Conservation (phyloP, 2,329 filamentous ascomycete species). For the Alternaria sp. region DNA sequence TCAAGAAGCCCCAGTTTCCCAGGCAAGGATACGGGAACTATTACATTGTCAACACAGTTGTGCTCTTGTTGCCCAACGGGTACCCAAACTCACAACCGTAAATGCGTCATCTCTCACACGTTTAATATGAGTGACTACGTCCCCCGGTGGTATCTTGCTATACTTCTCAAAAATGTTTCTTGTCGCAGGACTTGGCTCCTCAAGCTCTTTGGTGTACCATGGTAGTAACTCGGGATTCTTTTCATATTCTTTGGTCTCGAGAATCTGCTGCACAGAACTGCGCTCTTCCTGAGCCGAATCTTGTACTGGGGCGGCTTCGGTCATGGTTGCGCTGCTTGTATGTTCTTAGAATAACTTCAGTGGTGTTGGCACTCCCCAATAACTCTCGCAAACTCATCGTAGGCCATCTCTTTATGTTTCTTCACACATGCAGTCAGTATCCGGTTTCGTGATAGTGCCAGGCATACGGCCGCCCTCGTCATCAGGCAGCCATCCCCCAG, state of each 20-base stretch:
- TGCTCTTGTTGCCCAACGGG: neutral
- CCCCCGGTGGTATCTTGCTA: constrained; percentile 46
- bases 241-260: constrained; percentile 29
- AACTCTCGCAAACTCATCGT: neutral
- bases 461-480: constrained; percentile 12
- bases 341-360: neutral
- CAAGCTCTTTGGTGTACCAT: constrained; percentile 44
- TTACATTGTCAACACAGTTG: neutral
- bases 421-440: neutral
- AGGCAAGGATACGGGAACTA: constrained; percentile 50
- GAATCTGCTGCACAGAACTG: constrained; percentile 20
- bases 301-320: constrained; percentile 5
- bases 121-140: constrained; percentile 50
- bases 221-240: constrained; percentile 34
- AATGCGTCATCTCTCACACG: constrained; percentile 45
- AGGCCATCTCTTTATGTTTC: constrained; percentile 3
- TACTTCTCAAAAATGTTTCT: constrained; percentile 51
- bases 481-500: constrained; percentile 3
- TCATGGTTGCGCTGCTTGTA: constrained; percentile 16
- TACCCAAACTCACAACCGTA: constrained; percentile 31
- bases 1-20: constrained; percentile 48
- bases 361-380: neutral
- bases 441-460: constrained; percentile 6
- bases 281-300: constrained; percentile 12
- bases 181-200: constrained; percentile 39